Evolutionary conservation across 2,329 filamentous ascomycete genomes (phyloP).

Genomic region (Aspergillus sp.): DNA sequence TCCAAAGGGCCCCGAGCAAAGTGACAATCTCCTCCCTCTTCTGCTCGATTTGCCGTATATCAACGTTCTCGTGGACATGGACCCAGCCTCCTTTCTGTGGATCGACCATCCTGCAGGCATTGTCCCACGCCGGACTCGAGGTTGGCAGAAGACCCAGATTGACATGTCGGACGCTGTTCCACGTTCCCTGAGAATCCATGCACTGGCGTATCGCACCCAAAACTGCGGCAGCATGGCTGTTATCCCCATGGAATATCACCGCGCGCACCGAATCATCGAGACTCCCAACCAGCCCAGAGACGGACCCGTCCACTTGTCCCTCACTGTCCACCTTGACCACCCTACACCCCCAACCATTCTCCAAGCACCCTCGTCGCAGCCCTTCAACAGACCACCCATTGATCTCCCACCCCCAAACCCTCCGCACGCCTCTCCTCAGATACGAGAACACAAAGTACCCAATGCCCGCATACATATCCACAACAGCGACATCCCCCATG

Average conservation of each 20-base stretch:
- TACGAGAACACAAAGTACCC: conserved; percentile 92
- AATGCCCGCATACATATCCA: conserved; percentile 87
- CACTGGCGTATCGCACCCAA: conserved; percentile 22
- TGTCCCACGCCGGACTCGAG: conserved; percentile 41
- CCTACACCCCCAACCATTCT: conserved; percentile 56
- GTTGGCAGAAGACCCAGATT: conserved; percentile 51
- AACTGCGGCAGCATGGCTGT: conserved; percentile 43
- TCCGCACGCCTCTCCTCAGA: conserved; percentile 54
- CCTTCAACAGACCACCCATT: conserved; percentile 85
- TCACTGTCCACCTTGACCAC: conserved; percentile 42
- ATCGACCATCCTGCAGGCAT: conserved; percentile 42
- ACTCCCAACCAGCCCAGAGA: conserved; percentile 24
- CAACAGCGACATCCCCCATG: conserved; percentile 30
- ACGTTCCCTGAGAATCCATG: conserved; percentile 22
- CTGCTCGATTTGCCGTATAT: conserved; percentile 34
- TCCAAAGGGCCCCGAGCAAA: conserved; percentile 28
- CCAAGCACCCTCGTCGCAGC: conserved; percentile 61
- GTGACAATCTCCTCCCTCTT: conserved; percentile 30
- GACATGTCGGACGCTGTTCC: conserved; percentile 43
- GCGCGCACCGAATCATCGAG: conserved; percentile 44
- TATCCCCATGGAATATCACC: conserved; percentile 61
- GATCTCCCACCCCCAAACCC: conserved; percentile 79
- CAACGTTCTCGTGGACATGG: conserved; percentile 54
- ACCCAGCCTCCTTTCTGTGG: conserved; percentile 43
- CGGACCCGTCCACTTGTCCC: conserved; percentile 10